These are phyloP conservation scores for Coffea humblotiana DNA, from an alignment of 305 asterid species.

Conservation along the genomic window DNA sequence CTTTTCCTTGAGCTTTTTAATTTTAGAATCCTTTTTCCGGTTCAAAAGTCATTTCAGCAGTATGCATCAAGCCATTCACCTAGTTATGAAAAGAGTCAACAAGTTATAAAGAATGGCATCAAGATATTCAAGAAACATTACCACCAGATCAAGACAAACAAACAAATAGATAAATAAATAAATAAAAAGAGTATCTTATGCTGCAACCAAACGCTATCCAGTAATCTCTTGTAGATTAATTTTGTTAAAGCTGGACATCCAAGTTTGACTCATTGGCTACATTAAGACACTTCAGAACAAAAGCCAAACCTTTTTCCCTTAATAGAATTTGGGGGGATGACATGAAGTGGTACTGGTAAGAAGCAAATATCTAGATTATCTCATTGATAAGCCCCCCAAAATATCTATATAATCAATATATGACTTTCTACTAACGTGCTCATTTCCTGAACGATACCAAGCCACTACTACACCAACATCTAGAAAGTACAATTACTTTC, in stretches of 20 bases:
- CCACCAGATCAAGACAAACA: background rate
- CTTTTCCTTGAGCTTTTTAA: slow-evolving; percentile 30
- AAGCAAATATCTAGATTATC: background rate
- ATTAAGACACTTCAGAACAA: background rate
- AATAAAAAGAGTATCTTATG: background rate
- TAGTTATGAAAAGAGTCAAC: slow-evolving; percentile 17
- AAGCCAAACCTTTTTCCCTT: too few species aligned
- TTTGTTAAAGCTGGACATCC: background rate
- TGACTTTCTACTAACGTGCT: background rate
- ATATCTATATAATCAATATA: background rate
- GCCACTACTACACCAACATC: too few species aligned
- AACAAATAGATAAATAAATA: background rate
- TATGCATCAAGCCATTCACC: slow-evolving; percentile 66
- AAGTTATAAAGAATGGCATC: background rate
- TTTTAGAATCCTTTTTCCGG: slow-evolving; percentile 8
- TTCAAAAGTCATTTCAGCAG: slow-evolving; percentile 41
- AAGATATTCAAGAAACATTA: background rate
- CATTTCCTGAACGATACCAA: background rate
- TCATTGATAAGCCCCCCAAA: background rate
- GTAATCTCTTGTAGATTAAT: background rate
- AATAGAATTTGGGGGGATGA: background rate
- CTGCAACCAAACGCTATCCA: background rate
- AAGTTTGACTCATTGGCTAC: background rate
- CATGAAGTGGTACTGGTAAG: background rate
- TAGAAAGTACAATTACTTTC: background rate